Percentiles rank a stretch among this genome's conserved stretches.
These are phyloP conservation scores for Fistulinella prunicolor DNA, from an alignment of 768 basidiomycete genomes.

Conservation along the genomic window DNA sequence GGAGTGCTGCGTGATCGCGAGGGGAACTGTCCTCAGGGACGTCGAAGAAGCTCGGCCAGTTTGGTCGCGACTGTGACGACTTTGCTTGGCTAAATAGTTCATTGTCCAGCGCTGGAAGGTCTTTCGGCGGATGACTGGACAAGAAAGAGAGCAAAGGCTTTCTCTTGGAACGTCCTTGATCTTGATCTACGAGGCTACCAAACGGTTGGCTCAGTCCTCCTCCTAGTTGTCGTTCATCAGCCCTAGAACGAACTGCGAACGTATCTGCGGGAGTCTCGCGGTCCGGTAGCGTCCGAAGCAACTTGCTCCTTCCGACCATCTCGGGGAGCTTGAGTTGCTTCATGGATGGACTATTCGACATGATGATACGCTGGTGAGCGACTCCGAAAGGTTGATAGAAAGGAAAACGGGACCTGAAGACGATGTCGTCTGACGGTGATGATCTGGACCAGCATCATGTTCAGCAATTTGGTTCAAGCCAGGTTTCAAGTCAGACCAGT, in stretches of 20 bases:
- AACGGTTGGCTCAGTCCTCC: background rate
- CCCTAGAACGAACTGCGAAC: background rate
- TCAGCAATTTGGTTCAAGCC: constrained; percentile 1
- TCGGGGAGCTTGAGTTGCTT: constrained; percentile 7
- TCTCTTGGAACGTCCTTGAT: constrained; percentile 4
- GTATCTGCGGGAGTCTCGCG: background rate
- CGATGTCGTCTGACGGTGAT: background rate
- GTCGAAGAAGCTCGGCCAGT: constrained; percentile 22
- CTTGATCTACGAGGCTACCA: constrained; percentile 11
- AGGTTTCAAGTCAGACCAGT: constrained; percentile 17
- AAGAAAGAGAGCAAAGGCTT: constrained; percentile 16
- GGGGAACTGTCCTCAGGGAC: constrained; percentile 18
- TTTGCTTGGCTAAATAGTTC: constrained; percentile 26
- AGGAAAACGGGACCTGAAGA: background rate
- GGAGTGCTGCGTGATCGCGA: constrained; percentile 16
- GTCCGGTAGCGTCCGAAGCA: background rate
- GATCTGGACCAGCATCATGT: constrained; percentile 1
- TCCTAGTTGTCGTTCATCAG: background rate
- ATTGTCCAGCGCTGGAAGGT: constrained; percentile 19
- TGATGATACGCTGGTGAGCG: background rate
- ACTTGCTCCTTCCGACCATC: background rate
- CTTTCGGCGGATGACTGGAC: constrained; percentile 5
- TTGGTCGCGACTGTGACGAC: constrained; percentile 21
- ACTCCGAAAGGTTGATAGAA: background rate
- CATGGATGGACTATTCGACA: constrained; percentile 10